Conservation (phyloP, 371 early-diverging fungal species). For the Mucor circinelloides region DNA sequence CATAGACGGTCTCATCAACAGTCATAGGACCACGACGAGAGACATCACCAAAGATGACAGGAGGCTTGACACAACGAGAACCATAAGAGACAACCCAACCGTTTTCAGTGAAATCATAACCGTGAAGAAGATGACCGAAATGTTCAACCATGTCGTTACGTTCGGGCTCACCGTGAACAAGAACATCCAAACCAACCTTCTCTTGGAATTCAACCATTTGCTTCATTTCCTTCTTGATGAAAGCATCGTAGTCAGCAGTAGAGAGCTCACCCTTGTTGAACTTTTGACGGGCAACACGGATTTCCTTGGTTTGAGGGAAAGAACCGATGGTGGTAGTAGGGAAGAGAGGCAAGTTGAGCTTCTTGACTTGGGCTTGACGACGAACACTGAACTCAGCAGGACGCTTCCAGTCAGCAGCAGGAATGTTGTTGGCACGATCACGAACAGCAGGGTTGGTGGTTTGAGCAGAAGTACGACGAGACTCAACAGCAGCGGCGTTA, state of each 20-base stretch:
- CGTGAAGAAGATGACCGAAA: constrained; percentile 83
- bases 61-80: constrained; percentile 93
- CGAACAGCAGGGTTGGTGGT: constrained; percentile 86
- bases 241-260: constrained; percentile 75
- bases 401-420: constrained; percentile 76
- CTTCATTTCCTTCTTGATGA: constrained; percentile 86
- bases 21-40: constrained; percentile 92
- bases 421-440: constrained; percentile 70
- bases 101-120: constrained; percentile 90
- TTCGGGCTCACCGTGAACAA: constrained; percentile 97
- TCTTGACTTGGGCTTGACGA: constrained; percentile 72
- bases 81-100: constrained; percentile 98
- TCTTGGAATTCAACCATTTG: constrained; percentile 89
- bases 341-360: constrained; percentile 87
- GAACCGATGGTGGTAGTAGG: constrained; percentile 98
- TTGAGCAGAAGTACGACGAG: constrained; percentile 79
- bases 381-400: constrained; percentile 76
- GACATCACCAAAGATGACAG: constrained; percentile 92
- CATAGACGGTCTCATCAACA: constrained; percentile 77
- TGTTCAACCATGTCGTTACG: constrained; percentile 98
- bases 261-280: constrained; percentile 83
- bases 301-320: constrained; percentile 97
- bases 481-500: constrained; percentile 74
- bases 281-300: constrained; percentile 89
- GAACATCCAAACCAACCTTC: constrained; percentile 85